Evolutionary conservation across 2,329 filamentous ascomycete genomes (phyloP), one percentile per base, ranked within the genome.

Genomic region (Trichothecium sympodiale): DNA sequence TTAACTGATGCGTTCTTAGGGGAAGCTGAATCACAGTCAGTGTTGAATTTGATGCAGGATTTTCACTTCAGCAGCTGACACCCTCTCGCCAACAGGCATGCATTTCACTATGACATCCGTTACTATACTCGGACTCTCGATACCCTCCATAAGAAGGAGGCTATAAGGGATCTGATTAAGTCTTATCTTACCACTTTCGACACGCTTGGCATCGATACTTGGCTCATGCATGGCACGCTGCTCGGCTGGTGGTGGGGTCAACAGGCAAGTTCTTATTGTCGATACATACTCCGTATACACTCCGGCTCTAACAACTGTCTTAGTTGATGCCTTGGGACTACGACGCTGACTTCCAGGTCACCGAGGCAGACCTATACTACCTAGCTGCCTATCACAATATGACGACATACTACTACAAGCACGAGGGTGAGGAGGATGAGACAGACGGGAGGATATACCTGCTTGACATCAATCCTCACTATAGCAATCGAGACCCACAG

Each of bases 181-280:
- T 77, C 83, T 18, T 89, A 87, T 53, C 64, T 89, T 33, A 62
- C 70, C 29, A 83, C 78, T 20, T 80, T 83, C 49, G 61, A 65
- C 33, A 69, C 74, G 27, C 64, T 83, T 20, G 71, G 74, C 3
- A 56, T 87, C 39, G 78, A 88, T 54, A 87, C 83, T 5, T 89
- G 84, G 84, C 72, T 89, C 40, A 83, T 84, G 48, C 83, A 89
- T 51, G 81, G 83, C n/a, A 82, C 80, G n/a, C 61, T 89, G 20
- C 62, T 91, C 23, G 84, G 83, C 6, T 91, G 84, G 84, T 89
- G 83, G 82, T 89, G 83, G 83, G 85, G 84, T 46, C 65, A 65
- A 33, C 62, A 60, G 52, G 60, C 58, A 51, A 50, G 46, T 42
- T 15, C 28, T 13, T 32, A 10, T 31, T 12, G n/a, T n/a, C 36